These are phyloP conservation scores for Metschnikowia orientalis DNA, from an alignment of 805 yeast genomes.

Conservation along the genomic window DNA sequence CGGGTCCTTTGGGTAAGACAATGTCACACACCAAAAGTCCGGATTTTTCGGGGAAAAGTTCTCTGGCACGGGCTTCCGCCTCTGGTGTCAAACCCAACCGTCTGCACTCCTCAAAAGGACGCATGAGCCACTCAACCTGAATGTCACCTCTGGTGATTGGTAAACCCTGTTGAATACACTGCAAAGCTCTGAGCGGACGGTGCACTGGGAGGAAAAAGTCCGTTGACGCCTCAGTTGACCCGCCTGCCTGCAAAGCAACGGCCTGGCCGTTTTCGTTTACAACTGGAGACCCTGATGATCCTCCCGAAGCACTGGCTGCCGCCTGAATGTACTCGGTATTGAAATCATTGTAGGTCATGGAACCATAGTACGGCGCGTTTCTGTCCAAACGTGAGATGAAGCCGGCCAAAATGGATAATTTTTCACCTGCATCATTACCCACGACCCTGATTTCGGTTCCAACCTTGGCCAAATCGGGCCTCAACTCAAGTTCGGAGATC, in stretches of 20 bases:
- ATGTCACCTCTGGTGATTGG: slow-evolving; percentile 86
- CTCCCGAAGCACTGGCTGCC: slow-evolving; percentile 94
- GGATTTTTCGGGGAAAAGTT: slow-evolving; percentile 63
- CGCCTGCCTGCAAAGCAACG: slow-evolving; percentile 93
- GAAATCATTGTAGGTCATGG: slow-evolving; percentile 83
- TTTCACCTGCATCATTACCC: slow-evolving; percentile 96
- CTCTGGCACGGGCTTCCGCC: slow-evolving; percentile 67
- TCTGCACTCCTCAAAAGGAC: slow-evolving; percentile 87
- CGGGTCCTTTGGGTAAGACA: slow-evolving; percentile 82
- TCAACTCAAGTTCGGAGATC: slow-evolving; percentile 58
- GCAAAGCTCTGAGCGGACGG: slow-evolving; percentile 76
- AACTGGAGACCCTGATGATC: slow-evolving; percentile 96
- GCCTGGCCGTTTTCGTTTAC: slow-evolving; percentile 84
- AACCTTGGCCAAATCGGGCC: slow-evolving; percentile 82
- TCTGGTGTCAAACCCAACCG: slow-evolving; percentile 77
- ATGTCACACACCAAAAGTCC: slow-evolving; percentile 83
- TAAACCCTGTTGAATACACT: slow-evolving; percentile 55
- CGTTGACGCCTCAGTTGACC: slow-evolving; percentile 84
- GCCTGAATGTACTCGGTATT: slow-evolving; percentile 94
- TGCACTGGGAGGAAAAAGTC: slow-evolving; percentile 87
- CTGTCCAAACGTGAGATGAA: slow-evolving; percentile 82
- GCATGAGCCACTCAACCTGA: slow-evolving; percentile 83
- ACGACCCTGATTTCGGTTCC: slow-evolving; percentile 92
- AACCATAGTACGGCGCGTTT: slow-evolving; percentile 93
- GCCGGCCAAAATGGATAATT: slow-evolving; percentile 82